A percentile compares a stretch with the other conserved stretches of the same genome.
phyloP scores from a whole-genome alignment of 805 yeast species.

The Trichomonascus vanleenenianus region DNA sequence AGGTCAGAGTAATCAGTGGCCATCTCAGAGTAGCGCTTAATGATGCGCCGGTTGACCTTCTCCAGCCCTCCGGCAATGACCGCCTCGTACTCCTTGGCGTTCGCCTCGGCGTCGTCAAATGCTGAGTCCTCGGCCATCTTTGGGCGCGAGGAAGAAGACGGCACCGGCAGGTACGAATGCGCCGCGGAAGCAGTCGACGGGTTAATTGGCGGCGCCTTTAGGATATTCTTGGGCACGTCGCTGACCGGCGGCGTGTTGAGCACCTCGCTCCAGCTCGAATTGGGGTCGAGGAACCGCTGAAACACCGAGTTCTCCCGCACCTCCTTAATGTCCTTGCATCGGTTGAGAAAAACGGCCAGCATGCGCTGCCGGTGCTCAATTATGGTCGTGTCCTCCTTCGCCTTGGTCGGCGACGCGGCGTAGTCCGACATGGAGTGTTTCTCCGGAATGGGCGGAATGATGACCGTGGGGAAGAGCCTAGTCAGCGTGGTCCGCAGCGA shows the following conservation, averaged over 20 bases:
- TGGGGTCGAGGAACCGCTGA: conserved; percentile 76
- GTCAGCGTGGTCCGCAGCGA: conserved; percentile 63
- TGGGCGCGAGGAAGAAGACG: conserved; percentile 30
- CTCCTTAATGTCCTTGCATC: conserved; percentile 54
- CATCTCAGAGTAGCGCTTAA: conserved; percentile 48
- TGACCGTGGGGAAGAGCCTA: conserved; percentile 66
- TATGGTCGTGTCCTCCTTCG: conserved; percentile 34
- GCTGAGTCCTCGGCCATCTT: conserved; percentile 32
- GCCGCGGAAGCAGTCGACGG: conserved; percentile 51
- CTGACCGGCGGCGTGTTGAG: conserved; percentile 47
- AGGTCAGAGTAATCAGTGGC: conserved; percentile 63
- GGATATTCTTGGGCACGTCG: conserved; percentile 42
- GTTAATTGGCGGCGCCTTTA: conserved; percentile 54
- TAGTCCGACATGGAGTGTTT: conserved; percentile 55
- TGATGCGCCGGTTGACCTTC: conserved; percentile 46
- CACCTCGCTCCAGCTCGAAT: conserved; percentile 76
- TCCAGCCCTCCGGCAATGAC: conserved; percentile 44
- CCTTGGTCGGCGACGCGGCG: conserved; percentile 38
- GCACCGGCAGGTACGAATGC: conserved; percentile 56
- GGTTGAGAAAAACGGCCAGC: conserved; percentile 67
- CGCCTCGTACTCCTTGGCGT: conserved; percentile 39
- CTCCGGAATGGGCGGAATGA: conserved; percentile 92
- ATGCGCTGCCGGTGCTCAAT: conserved; percentile 68
- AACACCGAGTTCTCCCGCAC: conserved; percentile 57
- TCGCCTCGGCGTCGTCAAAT: conserved; percentile 36